Base-by-base conservation (phyloP, 1,139 yeast genomes). In the Geotrichum armillariae region DNA sequence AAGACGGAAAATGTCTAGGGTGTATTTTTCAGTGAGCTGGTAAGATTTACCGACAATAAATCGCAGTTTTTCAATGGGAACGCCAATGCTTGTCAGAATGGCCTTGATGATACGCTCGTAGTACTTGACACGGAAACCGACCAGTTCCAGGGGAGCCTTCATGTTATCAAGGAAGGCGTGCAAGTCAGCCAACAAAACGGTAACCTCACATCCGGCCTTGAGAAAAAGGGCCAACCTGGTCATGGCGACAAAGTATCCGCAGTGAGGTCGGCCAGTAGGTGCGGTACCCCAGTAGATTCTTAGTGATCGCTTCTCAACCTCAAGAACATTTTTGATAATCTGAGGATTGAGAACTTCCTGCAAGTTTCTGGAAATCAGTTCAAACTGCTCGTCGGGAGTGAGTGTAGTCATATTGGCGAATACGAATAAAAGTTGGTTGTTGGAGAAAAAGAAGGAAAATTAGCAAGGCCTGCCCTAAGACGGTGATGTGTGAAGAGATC, bases 201-300 rank as follows among this genome's bases (percentile, higher is more conserved):
- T 90, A 46, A 94, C 95, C 67, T 89, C 94, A 73, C 96, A 89
- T 12, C 98, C 99, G 7, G 99, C 99, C 64, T 83, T 85, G 68
- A 94, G 77, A 68, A 93, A 89, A 66, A 94, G 94, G 3, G 99
- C 99, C 61, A 94, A 72, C 70, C 94, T 93, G 56, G 94, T 84
- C 98, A 94, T 90, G 49, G 98, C 94, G 38, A 93, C 99, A 68
- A 93, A 90, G 78, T 94, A 94, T 41, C 97, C 99, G 74, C 98
- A 91, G 71, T 94, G 99, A 41, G 98, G 97, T 69, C 82, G 87
- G 45, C 99, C 99, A 5, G 99, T 94, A 51, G 96, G 95, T 7
- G 93, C 91, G 21, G 91, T 83, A 57, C 64, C 64, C 99, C 98
- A 94, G 80, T 94, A 94, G 63, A 94, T 72, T 65, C 81, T 85